Conservation (phyloP, 179 eudicot genomes). For the Patellifolia procumbens region DNA sequence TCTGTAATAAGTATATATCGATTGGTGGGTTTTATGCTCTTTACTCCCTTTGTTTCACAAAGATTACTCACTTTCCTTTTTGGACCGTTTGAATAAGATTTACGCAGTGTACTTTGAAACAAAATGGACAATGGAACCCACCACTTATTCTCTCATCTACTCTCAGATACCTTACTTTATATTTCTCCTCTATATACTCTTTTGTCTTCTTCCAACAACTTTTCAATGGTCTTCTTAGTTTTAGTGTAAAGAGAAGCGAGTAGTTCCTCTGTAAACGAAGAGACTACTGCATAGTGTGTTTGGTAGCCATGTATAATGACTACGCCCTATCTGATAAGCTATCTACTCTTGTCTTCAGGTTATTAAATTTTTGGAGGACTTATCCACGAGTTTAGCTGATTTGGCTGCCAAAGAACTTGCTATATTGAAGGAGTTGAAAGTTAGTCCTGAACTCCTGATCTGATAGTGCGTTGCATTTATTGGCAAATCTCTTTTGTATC, state of each 20-base stretch:
- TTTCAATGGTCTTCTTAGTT: too few species aligned
- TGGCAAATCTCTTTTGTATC: conserved; percentile 1
- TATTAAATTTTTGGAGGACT: conserved; percentile 82
- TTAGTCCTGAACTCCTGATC: conserved; percentile 39
- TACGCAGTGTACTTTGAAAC: too few species aligned
- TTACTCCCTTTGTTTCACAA: too few species aligned
- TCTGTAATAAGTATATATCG: conserved; percentile 3
- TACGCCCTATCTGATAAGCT: conserved; percentile 8
- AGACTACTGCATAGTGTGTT: conserved; percentile 2
- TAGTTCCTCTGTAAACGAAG: too few species aligned
- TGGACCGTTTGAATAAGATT: too few species aligned
- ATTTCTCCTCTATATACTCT: too few species aligned
- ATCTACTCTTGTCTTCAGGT: conserved; percentile 47
- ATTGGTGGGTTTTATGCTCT: not conserved
- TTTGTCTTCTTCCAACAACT: too few species aligned
- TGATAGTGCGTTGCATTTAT: conserved; percentile 13
- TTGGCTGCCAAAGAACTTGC: conserved; percentile 74
- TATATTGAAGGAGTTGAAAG: conserved; percentile 74
- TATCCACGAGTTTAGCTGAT: conserved; percentile 72
- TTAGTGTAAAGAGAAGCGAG: too few species aligned
- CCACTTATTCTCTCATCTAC: too few species aligned
- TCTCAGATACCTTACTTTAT: too few species aligned
- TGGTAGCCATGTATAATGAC: not conserved
- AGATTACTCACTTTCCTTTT: too few species aligned
- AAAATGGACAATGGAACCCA: too few species aligned